Conservation (phyloP, 2,329 filamentous ascomycete genomes). For the Aspergillus fumigatiaffinis region DNA sequence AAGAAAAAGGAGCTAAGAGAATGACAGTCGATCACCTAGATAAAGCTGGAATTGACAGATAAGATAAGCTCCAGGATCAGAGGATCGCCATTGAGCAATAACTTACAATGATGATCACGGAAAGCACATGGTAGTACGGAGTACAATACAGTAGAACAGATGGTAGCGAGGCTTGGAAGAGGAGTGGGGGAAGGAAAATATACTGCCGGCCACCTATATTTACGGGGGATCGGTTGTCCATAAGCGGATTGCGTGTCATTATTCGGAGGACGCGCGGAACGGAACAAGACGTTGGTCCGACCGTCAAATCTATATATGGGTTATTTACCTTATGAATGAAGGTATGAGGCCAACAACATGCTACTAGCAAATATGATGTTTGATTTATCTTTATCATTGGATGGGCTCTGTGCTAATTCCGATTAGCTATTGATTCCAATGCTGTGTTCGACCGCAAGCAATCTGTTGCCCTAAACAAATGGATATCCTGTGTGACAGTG, state of each 20-base stretch:
- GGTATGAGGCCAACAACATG: neutral
- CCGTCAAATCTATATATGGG: neutral
- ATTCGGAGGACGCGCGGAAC: slow-evolving; percentile 15
- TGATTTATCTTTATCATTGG: neutral
- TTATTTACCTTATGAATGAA: neutral
- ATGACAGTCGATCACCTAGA: slow-evolving; percentile 26
- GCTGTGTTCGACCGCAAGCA: neutral
- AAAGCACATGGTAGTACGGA: slow-evolving; percentile 13
- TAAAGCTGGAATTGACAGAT: slow-evolving; percentile 1
- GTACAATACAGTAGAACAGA: neutral
- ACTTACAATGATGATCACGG: slow-evolving; percentile 11
- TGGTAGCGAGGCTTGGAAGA: neutral
- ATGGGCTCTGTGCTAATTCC: neutral
- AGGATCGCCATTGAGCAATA: slow-evolving; percentile 3
- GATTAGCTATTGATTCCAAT: neutral
- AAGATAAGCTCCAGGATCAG: slow-evolving; percentile 4
- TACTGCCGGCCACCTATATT: neutral
- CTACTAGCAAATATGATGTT: neutral
- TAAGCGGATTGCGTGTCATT: slow-evolving; percentile 21
- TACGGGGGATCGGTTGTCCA: neutral
- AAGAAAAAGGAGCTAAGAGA: slow-evolving; percentile 19
- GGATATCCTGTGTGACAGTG: neutral
- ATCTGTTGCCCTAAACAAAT: neutral
- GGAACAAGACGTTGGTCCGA: slow-evolving; percentile 20
- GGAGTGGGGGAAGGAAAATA: neutral